Evolutionary conservation across 495 filamentous ascomycete species (phyloP).

Genomic region (Lichina pygmaea): DNA sequence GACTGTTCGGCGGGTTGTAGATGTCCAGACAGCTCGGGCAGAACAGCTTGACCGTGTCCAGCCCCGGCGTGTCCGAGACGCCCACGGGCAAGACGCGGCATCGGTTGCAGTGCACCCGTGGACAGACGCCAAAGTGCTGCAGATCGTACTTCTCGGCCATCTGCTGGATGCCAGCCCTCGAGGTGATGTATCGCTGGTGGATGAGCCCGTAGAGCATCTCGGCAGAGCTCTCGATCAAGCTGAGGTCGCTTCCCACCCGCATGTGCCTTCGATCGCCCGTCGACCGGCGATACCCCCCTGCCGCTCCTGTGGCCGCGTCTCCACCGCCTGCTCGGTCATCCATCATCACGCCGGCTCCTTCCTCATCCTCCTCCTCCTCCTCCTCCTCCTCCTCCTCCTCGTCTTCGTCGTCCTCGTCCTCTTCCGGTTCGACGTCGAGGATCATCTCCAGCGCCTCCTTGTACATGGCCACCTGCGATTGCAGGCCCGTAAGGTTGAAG

Average conservation of each 20-base stretch:
- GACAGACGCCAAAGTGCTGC: constrained; percentile 82
- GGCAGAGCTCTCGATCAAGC: constrained; percentile 84
- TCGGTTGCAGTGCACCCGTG: constrained; percentile 65
- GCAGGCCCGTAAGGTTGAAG: constrained; percentile 90
- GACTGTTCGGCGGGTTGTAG: constrained; percentile 89
- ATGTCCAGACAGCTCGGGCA: constrained; percentile 91
- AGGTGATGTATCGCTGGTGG: constrained; percentile 95
- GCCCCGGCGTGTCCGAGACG: constrained; percentile 73
- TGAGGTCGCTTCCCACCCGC: constrained; percentile 70
- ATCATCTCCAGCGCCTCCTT: constrained; percentile 97
- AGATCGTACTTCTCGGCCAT: constrained; percentile 98
- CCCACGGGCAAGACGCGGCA: constrained; percentile 81
- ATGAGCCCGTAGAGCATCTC: constrained; percentile 95
- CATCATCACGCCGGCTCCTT: constrained; percentile 48
- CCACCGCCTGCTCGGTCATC: constrained; percentile 51
- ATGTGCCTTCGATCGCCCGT: constrained; percentile 48
- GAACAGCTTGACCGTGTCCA: constrained; percentile 95
- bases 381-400: constrained; percentile 44
- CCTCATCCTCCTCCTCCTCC: constrained; percentile 54
- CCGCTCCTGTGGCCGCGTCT: constrained; percentile 49
- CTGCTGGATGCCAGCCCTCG: constrained; percentile 86
- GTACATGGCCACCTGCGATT: constrained; percentile 93
- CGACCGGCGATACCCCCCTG: constrained; percentile 24
- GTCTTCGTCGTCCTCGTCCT: constrained; percentile 59
- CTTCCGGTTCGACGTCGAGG: constrained; percentile 87